Evolutionary conservation across 1,284 basidiomycete genomes (phyloP).

Genomic region (Boletus sp.): DNA sequence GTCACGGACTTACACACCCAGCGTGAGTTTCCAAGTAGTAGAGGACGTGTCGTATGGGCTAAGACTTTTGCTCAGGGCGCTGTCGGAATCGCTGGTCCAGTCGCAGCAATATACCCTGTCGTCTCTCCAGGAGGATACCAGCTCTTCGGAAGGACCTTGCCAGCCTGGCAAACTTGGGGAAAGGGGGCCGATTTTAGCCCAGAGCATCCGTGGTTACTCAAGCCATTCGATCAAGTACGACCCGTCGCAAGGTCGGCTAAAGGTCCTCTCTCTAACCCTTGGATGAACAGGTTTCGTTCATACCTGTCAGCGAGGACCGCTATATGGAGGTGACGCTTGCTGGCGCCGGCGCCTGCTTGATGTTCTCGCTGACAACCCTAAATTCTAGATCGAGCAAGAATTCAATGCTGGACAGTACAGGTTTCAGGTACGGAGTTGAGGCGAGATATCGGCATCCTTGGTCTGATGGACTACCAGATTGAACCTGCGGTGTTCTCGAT

Average conservation of each 20-base stretch:
- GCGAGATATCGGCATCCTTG: not conserved
- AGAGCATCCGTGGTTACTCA: constrained; percentile 56
- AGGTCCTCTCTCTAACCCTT: not conserved
- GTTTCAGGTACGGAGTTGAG: constrained; percentile 42
- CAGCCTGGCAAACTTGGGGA: constrained; percentile 62
- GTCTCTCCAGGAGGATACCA: constrained; percentile 67
- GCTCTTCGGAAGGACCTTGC: constrained; percentile 54
- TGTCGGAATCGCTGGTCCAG: constrained; percentile 57
- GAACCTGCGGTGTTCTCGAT: constrained; percentile 52
- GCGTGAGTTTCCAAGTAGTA: constrained; percentile 34
- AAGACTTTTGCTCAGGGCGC: constrained; percentile 44
- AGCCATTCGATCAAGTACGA: constrained; percentile 60
- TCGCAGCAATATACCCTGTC: constrained; percentile 63
- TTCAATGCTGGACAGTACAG: constrained; percentile 61
- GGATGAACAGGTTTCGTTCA: constrained; percentile 41
- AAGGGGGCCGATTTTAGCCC: constrained; percentile 45
- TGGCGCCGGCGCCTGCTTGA: not conserved
- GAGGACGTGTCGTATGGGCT: not conserved
- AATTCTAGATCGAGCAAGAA: constrained; percentile 44
- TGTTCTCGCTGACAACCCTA: constrained; percentile 1
- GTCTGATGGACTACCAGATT: constrained; percentile 35
- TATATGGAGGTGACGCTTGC: constrained; percentile 39
- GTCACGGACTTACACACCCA: constrained; percentile 56
- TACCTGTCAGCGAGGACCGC: constrained; percentile 42
- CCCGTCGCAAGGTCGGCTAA: not conserved